Base-by-base conservation (phyloP, 225 moss, liverwort and hornwort genomes). In the Rhytidiadelphus loreus region DNA sequence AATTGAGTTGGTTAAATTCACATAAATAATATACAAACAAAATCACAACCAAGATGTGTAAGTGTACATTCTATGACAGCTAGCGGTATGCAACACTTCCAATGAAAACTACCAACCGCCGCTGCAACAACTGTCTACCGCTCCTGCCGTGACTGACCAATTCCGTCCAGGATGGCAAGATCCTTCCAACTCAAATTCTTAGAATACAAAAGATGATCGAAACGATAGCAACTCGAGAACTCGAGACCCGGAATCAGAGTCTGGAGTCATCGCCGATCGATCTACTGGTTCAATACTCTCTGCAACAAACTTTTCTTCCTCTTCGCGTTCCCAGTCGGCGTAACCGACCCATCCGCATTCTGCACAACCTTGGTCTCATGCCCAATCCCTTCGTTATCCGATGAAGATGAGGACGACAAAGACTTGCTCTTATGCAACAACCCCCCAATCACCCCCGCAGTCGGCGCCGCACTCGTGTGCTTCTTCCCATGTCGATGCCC, bases 291-390 rank as follows among this genome's bases (percentile, higher is more conserved):
- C 77, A 92, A 28, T 12, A 94, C 85, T 89, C 94, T 95, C 83
- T 85, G 50, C 60, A 95, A 63, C 86, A 94, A 39, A 25, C 94
- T 95, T 87, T 91, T 95, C 92, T 93, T 95, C 86, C 82, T 87
- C n/a, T 50, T 86, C 2, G 6, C 5, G 6, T 59, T 76, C 1
- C 4, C 52, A 0, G 43, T 64, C 3, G 89, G 84, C 7, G 90
- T 86, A 0, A 91, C 52, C 12, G 92, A 89, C 5, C 91, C 92
- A 39, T 92, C 91, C 4, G 75, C 87, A 59, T 89, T 87, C 14
- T 78, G 32, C 69, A 86, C 65, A 13, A 79, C 86, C 1, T 66
- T 14, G 7, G 8, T 41, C 5, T 55, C n/a, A 1, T 7, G 28
- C 2, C 15, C 37, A 11, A 56, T 25, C 1, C 11, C 71, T 26